phyloP scores from a whole-genome alignment of 192 early-diverging fungal genomes.

The Coemansia biformis region DNA sequence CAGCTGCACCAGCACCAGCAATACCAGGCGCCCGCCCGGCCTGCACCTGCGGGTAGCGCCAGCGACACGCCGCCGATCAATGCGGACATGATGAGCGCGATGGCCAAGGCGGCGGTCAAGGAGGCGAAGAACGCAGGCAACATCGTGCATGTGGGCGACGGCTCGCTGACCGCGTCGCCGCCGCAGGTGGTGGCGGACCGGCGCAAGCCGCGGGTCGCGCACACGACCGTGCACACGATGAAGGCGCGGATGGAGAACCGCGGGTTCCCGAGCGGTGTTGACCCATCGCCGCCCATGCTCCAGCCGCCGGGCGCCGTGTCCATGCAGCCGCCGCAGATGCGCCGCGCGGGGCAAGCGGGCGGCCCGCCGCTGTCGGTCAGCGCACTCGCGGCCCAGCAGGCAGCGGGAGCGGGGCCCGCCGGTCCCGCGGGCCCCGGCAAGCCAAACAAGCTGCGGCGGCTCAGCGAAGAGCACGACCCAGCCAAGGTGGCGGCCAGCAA shows the following conservation, averaged over 20 bases:
- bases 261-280: conserved; percentile 5
- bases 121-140: conserved; percentile 42
- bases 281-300: conserved; percentile 10
- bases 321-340: conserved; percentile 14
- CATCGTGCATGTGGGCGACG: conserved; percentile 34
- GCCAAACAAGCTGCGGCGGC: conserved; percentile 33
- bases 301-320: conserved; percentile 18
- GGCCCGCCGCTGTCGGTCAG: conserved; percentile 17
- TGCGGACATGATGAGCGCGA: conserved; percentile 29
- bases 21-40: too few species aligned
- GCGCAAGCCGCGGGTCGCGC: conserved; percentile 45
- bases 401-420: too few species aligned
- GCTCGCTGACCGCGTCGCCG: conserved; percentile 21
- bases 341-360: conserved; percentile 27
- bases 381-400: too few species aligned
- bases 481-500: too few species aligned
- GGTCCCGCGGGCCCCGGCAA: too few species aligned
- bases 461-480: conserved; percentile 32
- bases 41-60: too few species aligned
- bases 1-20: conserved; percentile 13
- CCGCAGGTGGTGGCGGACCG: conserved; percentile 50
- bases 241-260: conserved; percentile 50
- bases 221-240: conserved; percentile 44
- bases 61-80: conserved; percentile 19
- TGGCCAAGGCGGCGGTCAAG: conserved; percentile 40